phyloP scores from a whole-genome alignment of 805 yeast genomes.

The Priceomyces medius region DNA sequence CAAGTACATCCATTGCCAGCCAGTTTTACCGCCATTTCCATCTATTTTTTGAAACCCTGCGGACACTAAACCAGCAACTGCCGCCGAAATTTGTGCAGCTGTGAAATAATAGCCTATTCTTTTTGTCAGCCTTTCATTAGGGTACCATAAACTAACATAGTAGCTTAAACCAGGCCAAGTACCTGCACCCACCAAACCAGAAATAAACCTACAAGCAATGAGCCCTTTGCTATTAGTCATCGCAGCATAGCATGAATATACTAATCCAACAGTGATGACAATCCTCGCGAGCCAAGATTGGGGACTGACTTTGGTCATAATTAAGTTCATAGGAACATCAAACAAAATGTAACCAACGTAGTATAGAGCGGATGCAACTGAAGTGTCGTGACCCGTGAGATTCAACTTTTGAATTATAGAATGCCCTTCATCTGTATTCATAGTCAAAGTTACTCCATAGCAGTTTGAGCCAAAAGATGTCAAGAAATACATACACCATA shows the following conservation, averaged over 20 bases:
- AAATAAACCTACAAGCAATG: constrained; percentile 67
- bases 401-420: constrained; percentile 54
- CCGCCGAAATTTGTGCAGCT: constrained; percentile 87
- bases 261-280: constrained; percentile 72
- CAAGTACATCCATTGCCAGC: constrained; percentile 86
- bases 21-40: constrained; percentile 63
- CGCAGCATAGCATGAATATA: constrained; percentile 71
- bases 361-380: constrained; percentile 77
- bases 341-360: constrained; percentile 81
- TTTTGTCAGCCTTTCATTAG: constrained; percentile 69
- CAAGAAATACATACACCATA: constrained; percentile 76
- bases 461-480: constrained; percentile 77
- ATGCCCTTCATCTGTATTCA: constrained; percentile 64
- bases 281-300: constrained; percentile 84
- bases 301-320: constrained; percentile 81
- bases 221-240: constrained; percentile 57
- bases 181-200: constrained; percentile 81
- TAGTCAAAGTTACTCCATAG: constrained; percentile 76
- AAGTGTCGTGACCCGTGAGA: constrained; percentile 54
- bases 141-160: constrained; percentile 82
- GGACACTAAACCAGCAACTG: constrained; percentile 83
- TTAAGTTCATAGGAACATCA: constrained; percentile 84
- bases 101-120: constrained; percentile 88
- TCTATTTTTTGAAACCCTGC: constrained; percentile 90
- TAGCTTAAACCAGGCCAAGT: constrained; percentile 91